phyloP scores from a whole-genome alignment of 1,284 basidiomycete genomes.

The Earliella scabrosa region DNA sequence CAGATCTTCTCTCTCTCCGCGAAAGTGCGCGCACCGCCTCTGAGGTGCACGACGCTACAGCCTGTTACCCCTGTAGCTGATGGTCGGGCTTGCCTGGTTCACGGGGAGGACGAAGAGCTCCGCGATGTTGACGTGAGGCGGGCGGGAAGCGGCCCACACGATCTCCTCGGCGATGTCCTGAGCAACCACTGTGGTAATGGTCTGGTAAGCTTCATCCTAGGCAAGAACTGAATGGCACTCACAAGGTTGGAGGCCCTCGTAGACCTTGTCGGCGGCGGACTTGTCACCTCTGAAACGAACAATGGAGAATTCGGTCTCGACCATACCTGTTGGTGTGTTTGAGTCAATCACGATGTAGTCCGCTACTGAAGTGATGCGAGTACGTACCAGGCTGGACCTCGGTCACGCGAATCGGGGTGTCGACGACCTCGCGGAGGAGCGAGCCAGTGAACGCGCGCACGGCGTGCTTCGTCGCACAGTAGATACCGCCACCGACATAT shows the following conservation, averaged over 20 bases:
- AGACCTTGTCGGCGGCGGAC: slow-evolving; percentile 84
- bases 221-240: slow-evolving; percentile 34
- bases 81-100: slow-evolving; percentile 78
- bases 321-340: slow-evolving; percentile 63
- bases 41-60: too few species aligned
- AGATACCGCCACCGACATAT: slow-evolving; percentile 87
- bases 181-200: slow-evolving; percentile 59
- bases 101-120: slow-evolving; percentile 81
- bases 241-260: slow-evolving; percentile 84
- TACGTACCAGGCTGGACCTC: slow-evolving; percentile 88
- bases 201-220: background rate
- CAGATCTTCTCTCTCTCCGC: too few species aligned
- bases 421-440: slow-evolving; percentile 85
- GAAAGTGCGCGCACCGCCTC: too few species aligned
- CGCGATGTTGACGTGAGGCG: slow-evolving; percentile 86
- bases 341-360: background rate
- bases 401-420: slow-evolving; percentile 89
- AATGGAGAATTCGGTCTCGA: slow-evolving; percentile 92
- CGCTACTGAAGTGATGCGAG: background rate
- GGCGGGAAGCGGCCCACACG: slow-evolving; percentile 91
- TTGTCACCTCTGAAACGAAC: slow-evolving; percentile 88
- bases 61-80: slow-evolving; percentile 55
- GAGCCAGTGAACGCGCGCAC: slow-evolving; percentile 88
- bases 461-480: slow-evolving; percentile 88
- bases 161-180: slow-evolving; percentile 96